Conservation (phyloP, 768 basidiomycete genomes). For the Daedalea quercina region DNA sequence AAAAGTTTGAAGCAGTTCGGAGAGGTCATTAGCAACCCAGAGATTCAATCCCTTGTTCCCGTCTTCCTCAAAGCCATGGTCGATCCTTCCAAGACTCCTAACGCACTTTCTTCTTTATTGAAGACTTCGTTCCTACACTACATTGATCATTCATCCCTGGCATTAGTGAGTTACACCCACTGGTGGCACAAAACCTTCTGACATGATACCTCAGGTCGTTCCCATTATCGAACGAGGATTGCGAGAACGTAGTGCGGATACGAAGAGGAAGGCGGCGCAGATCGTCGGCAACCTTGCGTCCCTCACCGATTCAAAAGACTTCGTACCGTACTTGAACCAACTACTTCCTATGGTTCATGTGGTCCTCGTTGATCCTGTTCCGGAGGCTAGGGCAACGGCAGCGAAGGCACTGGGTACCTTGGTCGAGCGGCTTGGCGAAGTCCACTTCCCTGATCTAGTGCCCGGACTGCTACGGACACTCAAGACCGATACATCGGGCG, state of each 20-base stretch:
- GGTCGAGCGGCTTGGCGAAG: conserved; percentile 93
- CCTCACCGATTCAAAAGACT: conserved; percentile 83
- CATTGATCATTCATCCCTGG: conserved; percentile 94
- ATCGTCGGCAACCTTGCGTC: conserved; percentile 97
- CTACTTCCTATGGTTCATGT: conserved; percentile 87
- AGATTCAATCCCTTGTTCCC: conserved; percentile 87
- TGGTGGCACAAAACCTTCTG: neutral
- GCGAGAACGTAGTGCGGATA: conserved; percentile 86
- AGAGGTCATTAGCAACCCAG: conserved; percentile 96
- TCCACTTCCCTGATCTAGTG: conserved; percentile 93
- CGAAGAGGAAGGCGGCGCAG: conserved; percentile 92
- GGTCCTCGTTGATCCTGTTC: conserved; percentile 94
- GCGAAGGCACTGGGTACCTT: conserved; percentile 94
- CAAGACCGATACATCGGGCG: conserved; percentile 89
- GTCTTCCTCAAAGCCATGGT: conserved; percentile 90
- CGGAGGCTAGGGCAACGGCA: conserved; percentile 94
- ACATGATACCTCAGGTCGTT: conserved; percentile 52
- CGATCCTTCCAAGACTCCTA: conserved; percentile 87
- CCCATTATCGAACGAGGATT: conserved; percentile 94
- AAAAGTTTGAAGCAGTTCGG: conserved; percentile 96
- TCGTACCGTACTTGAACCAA: conserved; percentile 87
- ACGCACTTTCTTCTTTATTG: conserved; percentile 76
- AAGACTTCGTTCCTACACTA: conserved; percentile 98
- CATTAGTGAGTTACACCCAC: conserved; percentile 52
- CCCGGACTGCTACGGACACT: conserved; percentile 82